Conservation (phyloP, 225 moss, liverwort and hornwort species). For the Pseudoscleropodium purum region DNA sequence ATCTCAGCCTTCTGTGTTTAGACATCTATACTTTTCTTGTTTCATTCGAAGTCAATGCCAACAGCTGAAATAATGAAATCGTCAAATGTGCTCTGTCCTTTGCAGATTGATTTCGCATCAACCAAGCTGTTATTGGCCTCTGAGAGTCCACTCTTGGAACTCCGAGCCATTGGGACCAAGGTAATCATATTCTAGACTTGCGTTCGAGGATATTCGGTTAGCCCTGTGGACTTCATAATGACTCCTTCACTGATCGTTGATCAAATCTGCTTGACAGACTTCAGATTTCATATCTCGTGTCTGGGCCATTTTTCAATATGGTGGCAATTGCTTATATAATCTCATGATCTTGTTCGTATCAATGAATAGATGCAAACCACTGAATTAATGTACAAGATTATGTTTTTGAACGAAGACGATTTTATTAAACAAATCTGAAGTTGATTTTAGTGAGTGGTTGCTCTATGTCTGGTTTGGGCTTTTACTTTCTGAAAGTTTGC, state of each 20-base stretch:
- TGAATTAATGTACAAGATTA: background rate
- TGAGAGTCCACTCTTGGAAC: conserved; percentile 73
- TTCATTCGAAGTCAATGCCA: background rate
- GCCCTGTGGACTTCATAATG: background rate
- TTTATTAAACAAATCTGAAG: background rate
- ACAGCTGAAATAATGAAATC: background rate
- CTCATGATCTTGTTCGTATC: background rate
- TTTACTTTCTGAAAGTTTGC: background rate
- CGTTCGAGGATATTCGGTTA: background rate
- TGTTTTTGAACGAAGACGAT: too few relatives aligned
- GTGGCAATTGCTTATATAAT: background rate
- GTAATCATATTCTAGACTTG: conserved; percentile 11
- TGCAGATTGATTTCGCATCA: conserved; percentile 64
- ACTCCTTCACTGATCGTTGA: background rate
- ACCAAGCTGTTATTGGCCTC: conserved; percentile 53
- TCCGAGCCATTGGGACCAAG: conserved; percentile 94
- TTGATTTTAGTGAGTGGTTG: background rate
- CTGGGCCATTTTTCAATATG: background rate
- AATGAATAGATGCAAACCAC: background rate
- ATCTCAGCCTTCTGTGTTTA: background rate
- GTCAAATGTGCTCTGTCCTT: background rate
- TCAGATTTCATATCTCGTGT: background rate
- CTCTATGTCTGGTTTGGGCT: background rate
- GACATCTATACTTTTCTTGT: background rate
- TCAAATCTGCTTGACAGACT: background rate